Conservation (phyloP, 2,329 filamentous ascomycete species). For the Orbilia ellipsospora region DNA sequence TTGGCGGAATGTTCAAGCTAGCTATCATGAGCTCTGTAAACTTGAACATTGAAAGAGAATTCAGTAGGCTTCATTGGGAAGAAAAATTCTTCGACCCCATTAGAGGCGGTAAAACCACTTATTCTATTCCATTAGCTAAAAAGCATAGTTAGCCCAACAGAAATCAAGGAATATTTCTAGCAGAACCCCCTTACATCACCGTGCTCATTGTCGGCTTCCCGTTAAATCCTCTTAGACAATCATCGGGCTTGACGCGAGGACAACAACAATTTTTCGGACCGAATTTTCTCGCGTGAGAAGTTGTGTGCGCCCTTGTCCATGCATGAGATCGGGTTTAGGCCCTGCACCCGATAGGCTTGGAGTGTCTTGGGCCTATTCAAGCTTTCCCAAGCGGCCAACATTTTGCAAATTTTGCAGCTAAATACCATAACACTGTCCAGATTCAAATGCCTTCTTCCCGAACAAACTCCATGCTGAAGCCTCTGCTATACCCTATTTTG, state of each 20-base stretch:
- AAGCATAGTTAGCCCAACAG: not conserved
- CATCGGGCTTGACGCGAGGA: slow-evolving; percentile 32
- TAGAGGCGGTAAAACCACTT: not conserved
- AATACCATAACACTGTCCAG: too few relatives aligned
- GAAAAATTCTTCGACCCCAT: not conserved
- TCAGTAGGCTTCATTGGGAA: not conserved
- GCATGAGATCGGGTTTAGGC: slow-evolving; percentile 21
- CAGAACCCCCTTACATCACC: slow-evolving; percentile 39
- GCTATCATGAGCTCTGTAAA: not conserved
- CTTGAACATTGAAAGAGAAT: not conserved
- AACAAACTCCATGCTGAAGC: too few relatives aligned
- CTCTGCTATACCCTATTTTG: too few relatives aligned
- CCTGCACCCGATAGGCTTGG: slow-evolving; percentile 29
- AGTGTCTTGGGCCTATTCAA: slow-evolving; percentile 3
- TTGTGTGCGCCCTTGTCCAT: slow-evolving; percentile 26
- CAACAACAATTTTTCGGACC: slow-evolving; percentile 55
- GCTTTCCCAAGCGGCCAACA: not conserved
- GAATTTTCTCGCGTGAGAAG: slow-evolving; percentile 14
- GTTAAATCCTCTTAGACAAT: slow-evolving; percentile 21
- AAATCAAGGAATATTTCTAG: slow-evolving; percentile 28
- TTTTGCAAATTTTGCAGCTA: too few relatives aligned
- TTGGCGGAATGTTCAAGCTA: slow-evolving; percentile 17
- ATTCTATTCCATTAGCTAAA: slow-evolving; percentile 40
- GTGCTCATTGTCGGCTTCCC: slow-evolving; percentile 35
- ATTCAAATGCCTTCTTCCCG: too few relatives aligned